Conservation (phyloP, 345 rosid species). For the Laguncularia racemosa region DNA sequence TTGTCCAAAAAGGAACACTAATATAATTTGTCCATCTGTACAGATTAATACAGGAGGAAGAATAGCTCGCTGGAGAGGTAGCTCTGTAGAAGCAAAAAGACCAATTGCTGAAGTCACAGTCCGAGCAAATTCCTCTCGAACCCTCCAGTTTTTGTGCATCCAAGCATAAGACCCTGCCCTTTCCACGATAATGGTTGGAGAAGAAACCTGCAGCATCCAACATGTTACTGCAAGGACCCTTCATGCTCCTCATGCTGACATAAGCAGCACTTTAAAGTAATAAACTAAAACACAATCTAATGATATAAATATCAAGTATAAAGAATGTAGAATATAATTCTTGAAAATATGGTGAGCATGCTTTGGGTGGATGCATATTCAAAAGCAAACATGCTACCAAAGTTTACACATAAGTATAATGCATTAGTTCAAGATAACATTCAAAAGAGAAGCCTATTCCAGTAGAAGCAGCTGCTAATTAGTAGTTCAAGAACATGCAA, state of each 20-base stretch:
- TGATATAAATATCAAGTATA: no score
- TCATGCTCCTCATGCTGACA: slow-evolving; percentile 1
- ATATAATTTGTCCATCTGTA: neutral
- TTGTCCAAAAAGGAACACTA: no score
- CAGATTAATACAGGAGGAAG: slow-evolving; percentile 67
- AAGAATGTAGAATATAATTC: no score
- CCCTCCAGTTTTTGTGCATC: slow-evolving; percentile 96
- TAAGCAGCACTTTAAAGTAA: neutral
- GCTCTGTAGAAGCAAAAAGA: slow-evolving; percentile 92
- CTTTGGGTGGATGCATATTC: no score
- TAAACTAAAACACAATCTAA: neutral
- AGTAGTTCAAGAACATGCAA: no score
- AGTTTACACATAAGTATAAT: no score
- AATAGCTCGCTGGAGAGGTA: slow-evolving; percentile 93
- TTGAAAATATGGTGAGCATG: no score
- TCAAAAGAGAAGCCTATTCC: no score
- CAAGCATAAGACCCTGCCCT: slow-evolving; percentile 97
- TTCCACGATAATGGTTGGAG: slow-evolving; percentile 94
- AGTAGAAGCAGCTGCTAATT: no score
- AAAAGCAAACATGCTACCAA: no score
- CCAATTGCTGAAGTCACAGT: slow-evolving; percentile 88
- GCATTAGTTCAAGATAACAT: no score
- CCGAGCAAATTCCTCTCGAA: slow-evolving; percentile 89
- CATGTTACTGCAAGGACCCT: slow-evolving; percentile 7
- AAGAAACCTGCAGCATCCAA: slow-evolving; percentile 62